Base-by-base conservation (phyloP, 2,329 filamentous ascomycete genomes). In the Proliferodiscus dingleyae region DNA sequence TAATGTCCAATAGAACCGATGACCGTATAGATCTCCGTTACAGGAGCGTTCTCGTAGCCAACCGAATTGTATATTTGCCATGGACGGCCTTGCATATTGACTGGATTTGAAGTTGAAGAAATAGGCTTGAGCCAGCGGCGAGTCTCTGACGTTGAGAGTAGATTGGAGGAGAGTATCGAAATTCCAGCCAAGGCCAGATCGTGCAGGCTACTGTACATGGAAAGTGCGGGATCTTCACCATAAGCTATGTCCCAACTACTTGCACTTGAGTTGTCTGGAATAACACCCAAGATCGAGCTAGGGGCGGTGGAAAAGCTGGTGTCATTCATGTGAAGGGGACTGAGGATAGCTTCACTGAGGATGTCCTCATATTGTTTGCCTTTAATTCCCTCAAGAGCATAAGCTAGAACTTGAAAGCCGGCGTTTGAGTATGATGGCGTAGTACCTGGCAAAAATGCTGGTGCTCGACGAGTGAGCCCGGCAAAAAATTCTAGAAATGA, bases 121-220 rank as follows among this genome's bases (percentile, higher is more conserved):
- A 32, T n/a, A 5, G 46, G 46, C 28, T 45, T 45, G 8, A 49
- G 11, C 46, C 46, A 49, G 23, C 34, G 24, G n/a, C 40, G 23
- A 5, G 36, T 45, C 21, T 26, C 16, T 13, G 42, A 30, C 7
- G 24, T 9, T 8, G 37, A 38, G 13, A 45, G 37, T 5, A 45
- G 30, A 5, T 10, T 32, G 10, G 46, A 49, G 3, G n/a, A 15
- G 22, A 49, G 42, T 18, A 49, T 49, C n/a, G 46, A 41, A 7
- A 37, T 30, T 23, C 43, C 33, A 11, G 37, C 19, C 1, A 24
- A 11, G 2, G 37, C 24, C 2, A 49, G n/a, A n/a, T 49, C 42
- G 26, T 15, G n/a, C 3, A 29, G 8, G 19, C 23, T 37, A 15
- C 33, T 29, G 30, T 28, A 46, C 29, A 32, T 32, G 29, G 29